Evolutionary conservation across 768 basidiomycete genomes (phyloP).

Genomic region (Mycena filopes): DNA sequence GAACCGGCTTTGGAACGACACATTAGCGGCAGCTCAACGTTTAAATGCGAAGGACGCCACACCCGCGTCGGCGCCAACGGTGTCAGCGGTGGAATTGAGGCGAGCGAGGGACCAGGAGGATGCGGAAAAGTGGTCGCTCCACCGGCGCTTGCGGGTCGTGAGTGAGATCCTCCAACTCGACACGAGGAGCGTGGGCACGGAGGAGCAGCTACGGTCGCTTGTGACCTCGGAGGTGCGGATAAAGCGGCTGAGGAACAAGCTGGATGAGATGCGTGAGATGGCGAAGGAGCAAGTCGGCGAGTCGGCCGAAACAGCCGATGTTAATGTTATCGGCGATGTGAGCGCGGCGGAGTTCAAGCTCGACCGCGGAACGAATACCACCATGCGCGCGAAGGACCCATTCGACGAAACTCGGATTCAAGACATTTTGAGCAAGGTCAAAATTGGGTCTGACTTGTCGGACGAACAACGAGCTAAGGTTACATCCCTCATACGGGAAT

Average conservation of each 20-base stretch:
- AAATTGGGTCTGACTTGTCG: conserved; percentile 35
- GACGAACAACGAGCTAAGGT: conserved; percentile 11
- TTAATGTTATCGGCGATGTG: conserved; percentile 6
- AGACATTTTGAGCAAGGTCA: conserved; percentile 30
- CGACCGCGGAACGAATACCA: conserved; percentile 12
- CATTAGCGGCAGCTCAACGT: neutral
- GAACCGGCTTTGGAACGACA: neutral
- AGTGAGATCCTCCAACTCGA: neutral
- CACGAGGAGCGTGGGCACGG: neutral
- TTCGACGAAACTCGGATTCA: conserved; percentile 34
- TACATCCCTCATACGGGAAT: conserved; percentile 11
- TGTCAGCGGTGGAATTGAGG: neutral
- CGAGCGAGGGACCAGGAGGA: neutral
- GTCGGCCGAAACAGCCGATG: neutral
- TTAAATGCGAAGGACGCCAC: neutral
- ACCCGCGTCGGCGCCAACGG: too few species aligned
- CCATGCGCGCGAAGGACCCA: conserved; percentile 29
- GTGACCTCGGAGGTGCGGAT: conserved; percentile 15
- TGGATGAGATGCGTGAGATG: conserved; percentile 21
- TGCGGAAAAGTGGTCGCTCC: neutral
- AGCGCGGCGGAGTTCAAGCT: neutral
- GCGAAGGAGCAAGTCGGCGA: neutral
- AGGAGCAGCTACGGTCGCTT: neutral
- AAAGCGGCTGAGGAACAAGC: conserved; percentile 5
- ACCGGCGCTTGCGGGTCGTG: neutral